Percentiles rank a stretch among this genome's conserved stretches.
phyloP scores from a whole-genome alignment of 2,329 filamentous ascomycete species.

The Sporothrix brunneoviolacea region DNA sequence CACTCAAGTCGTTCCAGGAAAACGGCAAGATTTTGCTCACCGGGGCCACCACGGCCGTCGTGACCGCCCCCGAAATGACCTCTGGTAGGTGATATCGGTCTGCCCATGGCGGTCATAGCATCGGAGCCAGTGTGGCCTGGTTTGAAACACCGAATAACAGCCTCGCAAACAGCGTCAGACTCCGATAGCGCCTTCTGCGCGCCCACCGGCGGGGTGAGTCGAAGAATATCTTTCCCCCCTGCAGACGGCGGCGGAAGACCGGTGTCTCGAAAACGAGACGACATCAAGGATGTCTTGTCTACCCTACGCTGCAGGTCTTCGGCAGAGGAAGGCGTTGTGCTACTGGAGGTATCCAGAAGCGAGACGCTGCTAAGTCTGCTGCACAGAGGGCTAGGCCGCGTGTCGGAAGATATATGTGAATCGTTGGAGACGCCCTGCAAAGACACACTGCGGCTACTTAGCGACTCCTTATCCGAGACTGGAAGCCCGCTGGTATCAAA shows the following conservation, averaged over 20 bases:
- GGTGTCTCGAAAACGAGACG: not conserved
- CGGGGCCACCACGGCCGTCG: slow-evolving; percentile 4
- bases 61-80: not conserved
- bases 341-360: not conserved
- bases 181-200: not conserved
- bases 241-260: not conserved
- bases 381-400: not conserved
- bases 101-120: too few relatives aligned
- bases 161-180: not conserved
- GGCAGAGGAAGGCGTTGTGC: not conserved
- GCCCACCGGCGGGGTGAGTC: too few relatives aligned
- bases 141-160: not conserved
- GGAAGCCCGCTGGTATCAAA: not conserved
- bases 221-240: too few relatives aligned
- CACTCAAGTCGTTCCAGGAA: slow-evolving; percentile 11
- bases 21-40: slow-evolving; percentile 1
- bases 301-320: not conserved
- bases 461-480: not conserved
- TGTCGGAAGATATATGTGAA: slow-evolving; percentile 1
- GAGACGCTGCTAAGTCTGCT: slow-evolving; percentile 4
- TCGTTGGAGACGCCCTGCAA: slow-evolving; percentile 1
- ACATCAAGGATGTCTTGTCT: not conserved
- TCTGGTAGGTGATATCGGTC: not conserved
- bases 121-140: not conserved
- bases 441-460: slow-evolving; percentile 10